These are phyloP conservation scores for Rosa persica DNA, from an alignment of 306 rosid genomes.

Conservation along the genomic window DNA sequence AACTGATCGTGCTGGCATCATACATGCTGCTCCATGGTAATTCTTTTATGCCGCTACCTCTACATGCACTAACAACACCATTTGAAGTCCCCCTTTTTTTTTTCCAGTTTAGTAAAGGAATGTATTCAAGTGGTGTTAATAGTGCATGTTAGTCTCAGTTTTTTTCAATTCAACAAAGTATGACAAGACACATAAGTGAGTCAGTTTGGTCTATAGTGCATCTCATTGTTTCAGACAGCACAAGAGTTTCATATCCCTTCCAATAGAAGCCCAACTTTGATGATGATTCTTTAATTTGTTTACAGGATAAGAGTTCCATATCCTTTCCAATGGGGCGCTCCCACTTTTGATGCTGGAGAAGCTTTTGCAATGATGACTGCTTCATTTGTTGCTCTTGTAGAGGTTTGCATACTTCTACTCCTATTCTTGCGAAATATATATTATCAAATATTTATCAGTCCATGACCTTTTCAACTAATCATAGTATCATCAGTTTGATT, in stretches of 20 bases:
- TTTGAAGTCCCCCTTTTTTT: neutral
- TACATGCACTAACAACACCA: neutral
- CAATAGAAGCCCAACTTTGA: constrained; percentile 83
- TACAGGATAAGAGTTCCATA: constrained; percentile 91
- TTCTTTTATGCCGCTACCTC: constrained; percentile 16
- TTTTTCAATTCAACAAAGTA: neutral
- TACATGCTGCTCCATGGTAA: constrained; percentile 85
- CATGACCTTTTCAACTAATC: neutral
- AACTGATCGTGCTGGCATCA: constrained; percentile 91
- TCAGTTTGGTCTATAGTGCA: neutral
- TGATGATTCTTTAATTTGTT: constrained; percentile 32
- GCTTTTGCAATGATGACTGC: constrained; percentile 98
- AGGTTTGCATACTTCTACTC: constrained; percentile 43
- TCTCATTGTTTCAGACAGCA: constrained; percentile 41
- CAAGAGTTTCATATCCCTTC: constrained; percentile 72
- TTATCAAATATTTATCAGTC: neutral
- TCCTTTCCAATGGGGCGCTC: constrained; percentile 99
- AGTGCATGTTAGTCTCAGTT: neutral
- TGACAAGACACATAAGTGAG: constrained; percentile 3
- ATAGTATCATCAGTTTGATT: too few relatives aligned
- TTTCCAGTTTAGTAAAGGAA: neutral
- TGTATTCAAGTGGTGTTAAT: neutral
- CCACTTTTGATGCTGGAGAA: constrained; percentile 96
- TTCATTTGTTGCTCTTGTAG: constrained; percentile 87
- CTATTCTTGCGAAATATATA: neutral